Base-by-base conservation (phyloP, 768 basidiomycete genomes). In the Vararia minispora region DNA sequence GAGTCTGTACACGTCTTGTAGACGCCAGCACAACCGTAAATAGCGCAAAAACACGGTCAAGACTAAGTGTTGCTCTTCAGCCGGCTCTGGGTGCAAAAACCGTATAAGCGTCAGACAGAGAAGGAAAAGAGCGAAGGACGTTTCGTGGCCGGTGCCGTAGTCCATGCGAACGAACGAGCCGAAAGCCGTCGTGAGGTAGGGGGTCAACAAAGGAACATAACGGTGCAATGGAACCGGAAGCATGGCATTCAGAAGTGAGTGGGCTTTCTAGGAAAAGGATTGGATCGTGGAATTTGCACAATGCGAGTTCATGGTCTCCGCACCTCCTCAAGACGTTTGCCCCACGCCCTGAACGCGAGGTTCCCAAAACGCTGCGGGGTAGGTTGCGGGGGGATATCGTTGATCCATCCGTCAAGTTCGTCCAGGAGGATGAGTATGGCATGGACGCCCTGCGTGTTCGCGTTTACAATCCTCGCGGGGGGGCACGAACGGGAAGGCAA, bases 91-190 rank as follows among this genome's bases (percentile, higher is more conserved):
- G 18, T 71, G 53, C 37, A 82, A 65, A 50, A 82, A 74, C 6
- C 84, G 72, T 22, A 79, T 56, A 26, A 87, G 73, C n/a, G 74
- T 67, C 38, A 89, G 66, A 44, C 71, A 72, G 10, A 84, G 65
- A 6, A 97, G 67, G 43, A 88, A 83, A 13, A 92, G 61, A 6
- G 72, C 74, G 53, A 95, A 97, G 0, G 85, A 80, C 0, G 88
- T 72, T 63, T 98, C 95, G 51, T 99, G 95, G 1, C 95, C 95
- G 3, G 88, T 90, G 1, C 95, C 94, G 54, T 97, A 98, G 65
- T 99, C 95, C 63, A 98, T 76, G 39, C 95, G 75, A 10, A 72
- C 70, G 51, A 88, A 83, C 4, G 85, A 90, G 6, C 95, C 95
- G 56, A 98, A 97, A 1, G 90, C 81, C 3, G 75, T 66, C 38